Percentiles rank a stretch among this genome's conserved stretches.
These are phyloP conservation scores for Athelia psychrophila DNA, from an alignment of 1,284 basidiomycete genomes.

Conservation along the genomic window DNA sequence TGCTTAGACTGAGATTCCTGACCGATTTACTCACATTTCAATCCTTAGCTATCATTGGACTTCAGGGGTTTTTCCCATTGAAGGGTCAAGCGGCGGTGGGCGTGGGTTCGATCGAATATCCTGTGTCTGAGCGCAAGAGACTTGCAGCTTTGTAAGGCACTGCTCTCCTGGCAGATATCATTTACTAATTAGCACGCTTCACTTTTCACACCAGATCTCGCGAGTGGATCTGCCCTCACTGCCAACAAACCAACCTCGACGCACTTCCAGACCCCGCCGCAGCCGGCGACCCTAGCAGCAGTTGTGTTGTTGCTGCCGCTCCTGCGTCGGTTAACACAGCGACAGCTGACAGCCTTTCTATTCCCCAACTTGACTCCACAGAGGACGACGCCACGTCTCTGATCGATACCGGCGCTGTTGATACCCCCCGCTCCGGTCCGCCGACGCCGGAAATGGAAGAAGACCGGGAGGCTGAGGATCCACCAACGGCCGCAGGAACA, in stretches of 20 bases:
- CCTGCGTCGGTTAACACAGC: conserved; percentile 60
- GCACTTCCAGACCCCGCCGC: conserved; percentile 65
- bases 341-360: conserved; percentile 25
- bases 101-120: conserved; percentile 86
- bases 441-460: too few species aligned
- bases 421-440: background rate
- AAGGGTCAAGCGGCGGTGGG: conserved; percentile 89
- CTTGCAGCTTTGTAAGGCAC: conserved; percentile 71
- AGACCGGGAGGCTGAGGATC: too few species aligned
- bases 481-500: too few species aligned
- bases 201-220: conserved; percentile 53
- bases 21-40: conserved; percentile 8
- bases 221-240: conserved; percentile 80
- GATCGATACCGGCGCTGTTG: background rate
- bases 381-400: too few species aligned
- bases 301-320: conserved; percentile 55
- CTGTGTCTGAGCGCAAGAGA: conserved; percentile 74
- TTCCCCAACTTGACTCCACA: background rate
- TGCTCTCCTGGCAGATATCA: background rate
- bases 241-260: conserved; percentile 64
- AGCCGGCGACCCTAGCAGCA: conserved; percentile 4
- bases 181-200: conserved; percentile 5
- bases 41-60: conserved; percentile 78
- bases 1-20: background rate
- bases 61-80: conserved; percentile 90